Evolutionary conservation across 345 rosid species (phyloP).

Genomic region (Brassica rapa): DNA sequence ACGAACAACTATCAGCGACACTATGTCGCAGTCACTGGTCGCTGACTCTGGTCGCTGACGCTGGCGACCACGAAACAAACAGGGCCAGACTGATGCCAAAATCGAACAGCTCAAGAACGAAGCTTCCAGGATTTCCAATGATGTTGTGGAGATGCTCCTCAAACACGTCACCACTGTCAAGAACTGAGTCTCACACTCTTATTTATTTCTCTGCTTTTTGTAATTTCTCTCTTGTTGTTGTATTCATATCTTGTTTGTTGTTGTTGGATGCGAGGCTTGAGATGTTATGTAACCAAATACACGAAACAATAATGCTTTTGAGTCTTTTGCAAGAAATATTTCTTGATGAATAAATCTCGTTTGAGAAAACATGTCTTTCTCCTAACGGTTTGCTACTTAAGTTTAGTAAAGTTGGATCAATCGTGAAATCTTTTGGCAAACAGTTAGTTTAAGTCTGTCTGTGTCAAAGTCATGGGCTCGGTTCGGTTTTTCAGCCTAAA

Average conservation of each 20-base stretch:
- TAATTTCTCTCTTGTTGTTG: neutral
- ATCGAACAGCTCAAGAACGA: constrained; percentile 58
- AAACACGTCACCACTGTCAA: constrained; percentile 82
- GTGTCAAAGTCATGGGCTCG: no score
- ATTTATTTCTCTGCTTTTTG: neutral
- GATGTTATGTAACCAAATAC: neutral
- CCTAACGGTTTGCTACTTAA: no score
- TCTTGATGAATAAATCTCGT: constrained; percentile 3
- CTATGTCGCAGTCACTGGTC: no score
- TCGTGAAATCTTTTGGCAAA: no score
- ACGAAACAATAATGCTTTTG: neutral
- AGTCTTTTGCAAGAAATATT: neutral
- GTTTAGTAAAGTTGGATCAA: no score
- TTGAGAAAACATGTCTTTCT: no score
- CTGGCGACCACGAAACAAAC: no score
- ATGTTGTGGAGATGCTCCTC: constrained; percentile 83
- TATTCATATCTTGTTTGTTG: neutral
- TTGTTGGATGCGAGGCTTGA: neutral
- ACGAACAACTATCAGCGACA: no score
- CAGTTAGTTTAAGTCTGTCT: no score
- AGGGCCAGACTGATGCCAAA: constrained; percentile 75
- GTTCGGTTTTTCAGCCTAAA: no score
- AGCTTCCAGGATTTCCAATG: constrained; percentile 63
- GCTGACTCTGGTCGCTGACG: no score
- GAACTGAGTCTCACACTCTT: constrained; percentile 45